Conservation (phyloP, 805 yeast species). For the Torulaspora quercuum region DNA sequence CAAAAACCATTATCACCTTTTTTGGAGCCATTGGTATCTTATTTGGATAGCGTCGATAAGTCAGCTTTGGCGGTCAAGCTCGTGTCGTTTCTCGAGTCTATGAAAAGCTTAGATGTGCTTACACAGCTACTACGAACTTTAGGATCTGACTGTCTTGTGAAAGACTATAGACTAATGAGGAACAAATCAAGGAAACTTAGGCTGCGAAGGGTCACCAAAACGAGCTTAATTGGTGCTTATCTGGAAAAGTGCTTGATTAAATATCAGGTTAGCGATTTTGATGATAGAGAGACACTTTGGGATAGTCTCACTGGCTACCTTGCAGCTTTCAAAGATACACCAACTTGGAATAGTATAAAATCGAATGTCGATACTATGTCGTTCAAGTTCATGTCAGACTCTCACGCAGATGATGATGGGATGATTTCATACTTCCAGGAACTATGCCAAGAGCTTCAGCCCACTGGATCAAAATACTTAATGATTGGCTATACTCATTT, state of each 20-base stretch:
- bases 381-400: conserved; percentile 7
- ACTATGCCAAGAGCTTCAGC: conserved; percentile 2
- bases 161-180: conserved; percentile 7
- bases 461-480: conserved; percentile 2
- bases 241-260: conserved; percentile 14
- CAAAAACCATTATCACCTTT: conserved; percentile 24
- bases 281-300: conserved; percentile 17
- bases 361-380: conserved; percentile 1
- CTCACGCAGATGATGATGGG: conserved; percentile 9
- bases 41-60: conserved; percentile 10
- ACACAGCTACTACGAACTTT: conserved; percentile 12
- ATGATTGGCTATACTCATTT: conserved; percentile 19
- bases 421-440: conserved; percentile 17
- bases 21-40: conserved; percentile 13
- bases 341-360: conserved; percentile 7
- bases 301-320: conserved; percentile 9
- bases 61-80: conserved; percentile 11
- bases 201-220: conserved; percentile 13
- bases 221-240: conserved; percentile 24
- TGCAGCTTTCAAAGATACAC: conserved; percentile 7
- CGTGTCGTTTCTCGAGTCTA: conserved; percentile 10
- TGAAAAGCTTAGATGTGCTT: conserved; percentile 18
- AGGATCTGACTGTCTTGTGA: conserved; percentile 17
- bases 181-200: not conserved
- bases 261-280: conserved; percentile 21